A percentile compares a stretch with the other conserved stretches of the same genome.
phyloP scores from a whole-genome alignment of 192 early-diverging fungal species.

The Coemansia sp. region DNA sequence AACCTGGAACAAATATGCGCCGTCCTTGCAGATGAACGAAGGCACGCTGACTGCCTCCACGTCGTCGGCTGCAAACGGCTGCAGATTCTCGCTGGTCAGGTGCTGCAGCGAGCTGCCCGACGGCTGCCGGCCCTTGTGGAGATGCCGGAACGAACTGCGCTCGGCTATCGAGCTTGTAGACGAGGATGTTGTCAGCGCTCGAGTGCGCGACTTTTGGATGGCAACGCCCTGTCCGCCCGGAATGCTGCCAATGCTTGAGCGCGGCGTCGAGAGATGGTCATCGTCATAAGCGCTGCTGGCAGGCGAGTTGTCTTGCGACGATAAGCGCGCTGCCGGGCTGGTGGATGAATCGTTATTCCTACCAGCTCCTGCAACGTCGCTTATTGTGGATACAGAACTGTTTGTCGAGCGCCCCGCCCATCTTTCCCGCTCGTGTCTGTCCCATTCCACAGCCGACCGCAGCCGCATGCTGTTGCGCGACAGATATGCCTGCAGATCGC shows the following conservation, averaged over 20 bases:
- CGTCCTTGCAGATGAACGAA: conserved; percentile 67
- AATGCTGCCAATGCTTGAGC: conserved; percentile 25
- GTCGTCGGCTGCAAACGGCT: conserved; percentile 32
- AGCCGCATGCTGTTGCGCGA: conserved; percentile 40
- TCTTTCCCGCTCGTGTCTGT: conserved; percentile 58
- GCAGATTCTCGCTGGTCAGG: conserved; percentile 46
- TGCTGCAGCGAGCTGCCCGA: conserved; percentile 46
- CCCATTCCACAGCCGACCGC: conserved; percentile 59
- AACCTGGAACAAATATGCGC: conserved; percentile 72
- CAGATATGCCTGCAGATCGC: conserved; percentile 64
- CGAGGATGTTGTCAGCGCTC: conserved; percentile 49
- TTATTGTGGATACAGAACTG: conserved; percentile 36
- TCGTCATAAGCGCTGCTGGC: conserved; percentile 32
- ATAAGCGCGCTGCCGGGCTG: conserved; percentile 1
- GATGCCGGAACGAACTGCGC: conserved; percentile 49
- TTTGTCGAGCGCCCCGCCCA: conserved; percentile 29
- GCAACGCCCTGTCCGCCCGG: conserved; percentile 7
- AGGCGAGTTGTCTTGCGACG: conserved; percentile 8
- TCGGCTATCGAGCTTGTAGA: conserved; percentile 53
- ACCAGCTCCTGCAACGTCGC: conserved; percentile 20
- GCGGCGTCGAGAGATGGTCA: conserved; percentile 36
- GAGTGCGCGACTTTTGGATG: conserved; percentile 25
- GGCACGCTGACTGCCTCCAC: conserved; percentile 62
- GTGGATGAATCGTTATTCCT: not conserved
- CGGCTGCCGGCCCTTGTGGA: conserved; percentile 50